These are phyloP conservation scores for Botrytis galanthina DNA, from an alignment of 2,329 filamentous ascomycete genomes.

Conservation along the genomic window DNA sequence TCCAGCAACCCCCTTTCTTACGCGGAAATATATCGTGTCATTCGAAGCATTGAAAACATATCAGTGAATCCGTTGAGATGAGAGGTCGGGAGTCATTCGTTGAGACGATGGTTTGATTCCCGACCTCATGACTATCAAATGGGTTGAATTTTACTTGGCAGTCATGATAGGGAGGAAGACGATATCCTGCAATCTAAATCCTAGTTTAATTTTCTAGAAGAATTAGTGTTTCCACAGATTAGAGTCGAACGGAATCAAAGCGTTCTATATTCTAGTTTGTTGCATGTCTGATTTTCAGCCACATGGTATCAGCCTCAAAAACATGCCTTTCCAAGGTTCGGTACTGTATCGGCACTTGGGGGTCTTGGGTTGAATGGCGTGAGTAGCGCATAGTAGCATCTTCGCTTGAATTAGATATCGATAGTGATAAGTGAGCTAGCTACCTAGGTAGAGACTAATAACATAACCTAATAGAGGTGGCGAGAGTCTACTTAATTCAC, in stretches of 20 bases:
- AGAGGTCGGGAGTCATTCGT: too few relatives aligned
- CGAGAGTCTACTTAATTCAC: neutral
- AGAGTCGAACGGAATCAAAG: neutral
- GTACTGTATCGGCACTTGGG: neutral
- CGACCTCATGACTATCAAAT: neutral
- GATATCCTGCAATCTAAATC: neutral
- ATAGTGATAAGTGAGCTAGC: neutral
- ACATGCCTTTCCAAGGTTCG: neutral
- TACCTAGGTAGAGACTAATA: neutral
- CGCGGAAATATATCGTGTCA: neutral
- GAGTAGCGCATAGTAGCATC: neutral
- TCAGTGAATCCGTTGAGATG: neutral
- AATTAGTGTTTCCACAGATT: neutral
- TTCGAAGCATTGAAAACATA: neutral
- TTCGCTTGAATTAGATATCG: too few relatives aligned
- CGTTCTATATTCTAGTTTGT: neutral
- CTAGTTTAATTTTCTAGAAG: neutral
- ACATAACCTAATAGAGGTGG: neutral
- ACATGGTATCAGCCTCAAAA: neutral
- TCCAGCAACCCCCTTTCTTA: neutral
- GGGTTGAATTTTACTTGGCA: neutral
- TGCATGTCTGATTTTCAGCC: neutral
- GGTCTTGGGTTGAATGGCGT: neutral
- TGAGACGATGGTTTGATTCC: neutral
- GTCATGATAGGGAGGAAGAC: neutral